These are phyloP conservation scores for Phtheirospermum japonicum DNA, from an alignment of 257 asterid genomes.

Conservation along the genomic window DNA sequence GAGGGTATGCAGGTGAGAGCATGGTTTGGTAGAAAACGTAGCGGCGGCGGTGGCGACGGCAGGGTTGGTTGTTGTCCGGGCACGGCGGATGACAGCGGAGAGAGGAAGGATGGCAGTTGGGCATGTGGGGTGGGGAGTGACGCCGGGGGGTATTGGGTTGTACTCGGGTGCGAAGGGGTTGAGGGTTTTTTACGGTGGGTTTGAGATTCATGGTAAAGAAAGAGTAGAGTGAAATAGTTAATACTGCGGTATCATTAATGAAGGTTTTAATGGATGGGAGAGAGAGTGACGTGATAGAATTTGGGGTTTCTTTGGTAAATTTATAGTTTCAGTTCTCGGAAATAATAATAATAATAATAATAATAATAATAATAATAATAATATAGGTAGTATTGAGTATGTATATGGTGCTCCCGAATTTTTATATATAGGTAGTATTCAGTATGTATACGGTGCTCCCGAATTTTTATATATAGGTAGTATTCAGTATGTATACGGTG, in stretches of 20 bases:
- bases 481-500: too few relatives aligned
- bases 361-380: too few relatives aligned
- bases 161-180: slow-evolving; percentile 31
- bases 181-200: background rate
- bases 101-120: slow-evolving; percentile 1
- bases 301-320: too few relatives aligned
- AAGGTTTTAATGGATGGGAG: background rate
- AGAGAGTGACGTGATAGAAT: background rate
- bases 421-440: too few relatives aligned
- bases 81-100: slow-evolving; percentile 2
- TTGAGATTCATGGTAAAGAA: slow-evolving; percentile 6
- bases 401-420: too few relatives aligned
- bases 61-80: background rate
- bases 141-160: slow-evolving; percentile 17
- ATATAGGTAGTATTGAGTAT: too few relatives aligned
- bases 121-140: slow-evolving; percentile 1
- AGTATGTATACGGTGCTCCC: too few relatives aligned
- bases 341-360: too few relatives aligned
- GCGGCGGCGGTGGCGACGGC: slow-evolving; percentile 19
- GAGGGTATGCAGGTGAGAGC: too few relatives aligned
- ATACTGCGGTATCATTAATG: background rate
- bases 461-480: too few relatives aligned
- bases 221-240: background rate
- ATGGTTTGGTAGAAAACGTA: too few relatives aligned
- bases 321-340: too few relatives aligned